phyloP scores from a whole-genome alignment of 2,329 filamentous ascomycete species.

The Hypomyces rosellus region DNA sequence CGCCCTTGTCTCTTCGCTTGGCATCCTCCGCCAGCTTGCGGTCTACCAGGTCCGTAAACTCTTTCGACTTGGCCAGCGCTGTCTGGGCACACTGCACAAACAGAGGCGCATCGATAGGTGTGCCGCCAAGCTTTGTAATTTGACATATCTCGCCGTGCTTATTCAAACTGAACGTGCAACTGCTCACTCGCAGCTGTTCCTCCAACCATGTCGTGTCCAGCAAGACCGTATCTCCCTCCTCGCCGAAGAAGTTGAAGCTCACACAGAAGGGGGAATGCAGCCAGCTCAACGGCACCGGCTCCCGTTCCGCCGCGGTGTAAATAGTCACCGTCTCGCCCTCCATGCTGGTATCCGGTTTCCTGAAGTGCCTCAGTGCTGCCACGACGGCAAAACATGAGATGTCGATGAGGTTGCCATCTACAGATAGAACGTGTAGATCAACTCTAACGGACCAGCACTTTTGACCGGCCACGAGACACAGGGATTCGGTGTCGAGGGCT shows the following conservation, averaged over 20 bases:
- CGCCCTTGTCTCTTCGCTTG: conserved; percentile 70
- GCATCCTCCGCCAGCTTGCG: conserved; percentile 69
- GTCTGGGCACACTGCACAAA: conserved; percentile 70
- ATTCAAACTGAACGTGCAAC: conserved; percentile 80
- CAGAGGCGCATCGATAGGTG: conserved; percentile 70
- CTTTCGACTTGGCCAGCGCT: conserved; percentile 73
- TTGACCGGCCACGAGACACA: conserved; percentile 84
- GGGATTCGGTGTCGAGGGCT: conserved; percentile 89
- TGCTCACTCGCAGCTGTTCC: conserved; percentile 67
- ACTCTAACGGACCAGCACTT: conserved; percentile 90
- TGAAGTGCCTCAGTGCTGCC: conserved; percentile 83
- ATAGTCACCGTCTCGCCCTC: conserved; percentile 79
- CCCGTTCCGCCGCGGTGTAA: conserved; percentile 76
- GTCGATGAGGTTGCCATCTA: conserved; percentile 87
- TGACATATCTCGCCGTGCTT: conserved; percentile 86
- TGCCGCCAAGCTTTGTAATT: conserved; percentile 83
- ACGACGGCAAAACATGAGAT: conserved; percentile 80
- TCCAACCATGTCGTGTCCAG: conserved; percentile 69
- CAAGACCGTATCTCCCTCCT: conserved; percentile 60
- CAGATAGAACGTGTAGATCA: conserved; percentile 84
- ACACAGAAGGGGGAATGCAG: conserved; percentile 89
- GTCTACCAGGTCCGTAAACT: conserved; percentile 69
- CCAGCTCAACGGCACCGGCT: conserved; percentile 84
- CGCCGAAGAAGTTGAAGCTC: conserved; percentile 78
- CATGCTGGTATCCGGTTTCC: conserved; percentile 81